Conservation (phyloP, 192 early-diverging fungal genomes). For the Pilaira anomala region DNA sequence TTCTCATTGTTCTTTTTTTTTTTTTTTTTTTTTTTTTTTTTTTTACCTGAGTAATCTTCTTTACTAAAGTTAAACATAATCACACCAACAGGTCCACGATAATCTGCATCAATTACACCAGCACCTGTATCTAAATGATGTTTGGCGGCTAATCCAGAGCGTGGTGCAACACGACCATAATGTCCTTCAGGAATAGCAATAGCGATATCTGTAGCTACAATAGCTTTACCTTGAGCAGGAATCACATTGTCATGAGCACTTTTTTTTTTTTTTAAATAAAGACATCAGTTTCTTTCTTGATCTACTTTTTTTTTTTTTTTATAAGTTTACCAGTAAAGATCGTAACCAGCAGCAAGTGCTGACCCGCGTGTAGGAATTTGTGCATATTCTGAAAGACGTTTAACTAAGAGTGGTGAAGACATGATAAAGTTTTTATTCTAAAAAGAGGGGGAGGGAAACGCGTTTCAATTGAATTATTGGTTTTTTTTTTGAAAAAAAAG, state of each 20-base stretch:
- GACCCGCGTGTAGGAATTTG: slow-evolving; percentile 80
- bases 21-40: background rate
- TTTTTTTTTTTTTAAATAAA: slow-evolving; percentile 19
- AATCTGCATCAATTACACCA: slow-evolving; percentile 91
- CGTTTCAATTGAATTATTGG: too few relatives aligned
- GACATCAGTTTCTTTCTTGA: background rate
- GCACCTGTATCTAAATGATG: slow-evolving; percentile 86
- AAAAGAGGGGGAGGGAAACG: background rate
- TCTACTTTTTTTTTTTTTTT: background rate
- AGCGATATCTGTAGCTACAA: slow-evolving; percentile 85
- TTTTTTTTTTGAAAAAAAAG: background rate
- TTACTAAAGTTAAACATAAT: slow-evolving; percentile 89
- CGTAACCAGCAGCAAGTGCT: slow-evolving; percentile 85
- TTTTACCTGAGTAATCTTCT: slow-evolving; percentile 45
- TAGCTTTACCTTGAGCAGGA: slow-evolving; percentile 69
- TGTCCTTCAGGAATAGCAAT: slow-evolving; percentile 83
- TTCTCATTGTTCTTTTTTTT: background rate
- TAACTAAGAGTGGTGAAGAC: slow-evolving; percentile 55
- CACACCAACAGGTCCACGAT: slow-evolving; percentile 82
- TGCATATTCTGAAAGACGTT: slow-evolving; percentile 68
- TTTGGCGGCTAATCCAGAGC: slow-evolving; percentile 89
- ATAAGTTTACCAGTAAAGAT: slow-evolving; percentile 75
- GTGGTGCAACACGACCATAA: slow-evolving; percentile 94
- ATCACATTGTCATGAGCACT: slow-evolving; percentile 62
- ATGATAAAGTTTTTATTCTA: background rate